Evolutionary conservation across 1,284 basidiomycete species (phyloP), one percentile per base, ranked within the genome.

Genomic region (Heterobasidion parviporum): DNA sequence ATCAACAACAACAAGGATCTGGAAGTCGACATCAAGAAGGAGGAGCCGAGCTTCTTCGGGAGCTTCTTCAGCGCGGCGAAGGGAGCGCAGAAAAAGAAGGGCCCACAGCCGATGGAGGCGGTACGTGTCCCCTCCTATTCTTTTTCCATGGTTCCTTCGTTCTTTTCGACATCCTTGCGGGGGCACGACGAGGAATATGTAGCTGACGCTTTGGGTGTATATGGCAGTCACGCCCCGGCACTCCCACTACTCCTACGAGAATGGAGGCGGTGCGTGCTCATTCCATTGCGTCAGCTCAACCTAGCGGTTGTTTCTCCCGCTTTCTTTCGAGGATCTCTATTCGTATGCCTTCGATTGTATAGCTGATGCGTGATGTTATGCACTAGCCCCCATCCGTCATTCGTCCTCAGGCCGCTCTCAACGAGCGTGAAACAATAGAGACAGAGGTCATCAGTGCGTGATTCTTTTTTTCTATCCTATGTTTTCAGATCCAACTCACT

Each of bases 381-480:
- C 26, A 20, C 49, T 63, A 83, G 70, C 96, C 97, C 41, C 95
- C 97, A n/a, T 72, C 87, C 0, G 76, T 89, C 52, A 95, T 99
- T 68, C 87, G 91, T 65, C 96, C 97, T 7, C 92, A 96, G 62
- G 85, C 88, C n/a, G 89, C 91, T 26, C 76, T 99, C 63, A 98
- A 83, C 66, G 96, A 99, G 65, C 82, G 97, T 57, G 97, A 99
- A 76, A 86, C 89, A 50, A 94, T 98, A 86, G 97, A 99, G 74
- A 98, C 96, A 5, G 97, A 99, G 67, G 95, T 99, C 59, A 99
- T 99, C 83, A 99, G 92, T 94, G 71, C 74, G 92, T 87, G 45
- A 41, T 16, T 38, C 34, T 12, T 18, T 35, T 6, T 10, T 45
- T n/a, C 32, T n/a, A 35, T 44, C 15, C 16, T 10, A 34, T 26